phyloP scores from a whole-genome alignment of 352 stramenopile genomes.

The Phytophthora niederhauseri region DNA sequence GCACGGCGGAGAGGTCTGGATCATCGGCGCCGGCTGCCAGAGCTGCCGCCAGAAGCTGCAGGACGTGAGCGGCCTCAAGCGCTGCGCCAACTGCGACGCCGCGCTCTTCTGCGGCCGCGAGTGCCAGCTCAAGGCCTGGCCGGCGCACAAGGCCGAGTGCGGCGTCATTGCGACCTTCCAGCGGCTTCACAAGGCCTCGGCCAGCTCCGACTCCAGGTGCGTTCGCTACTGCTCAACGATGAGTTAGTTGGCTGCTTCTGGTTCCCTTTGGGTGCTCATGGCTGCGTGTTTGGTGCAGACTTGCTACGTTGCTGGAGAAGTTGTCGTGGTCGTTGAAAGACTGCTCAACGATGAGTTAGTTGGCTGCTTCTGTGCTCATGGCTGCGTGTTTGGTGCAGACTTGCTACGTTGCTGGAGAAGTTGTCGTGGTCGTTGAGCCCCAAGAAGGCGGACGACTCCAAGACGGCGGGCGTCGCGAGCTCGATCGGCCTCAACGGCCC shows the following conservation, averaged over 20 bases:
- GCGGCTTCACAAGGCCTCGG: conserved; percentile 22
- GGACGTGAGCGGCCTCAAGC: conserved; percentile 59
- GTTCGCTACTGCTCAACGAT: background rate
- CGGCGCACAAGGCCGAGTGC: conserved; percentile 66
- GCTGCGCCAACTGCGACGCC: conserved; percentile 60
- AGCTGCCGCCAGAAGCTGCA: conserved; percentile 55
- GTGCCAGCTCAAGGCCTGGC: conserved; percentile 67
- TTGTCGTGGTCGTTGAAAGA: no score
- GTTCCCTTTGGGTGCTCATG: background rate
- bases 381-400: conserved; percentile 28
- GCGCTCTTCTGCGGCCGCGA: conserved; percentile 71
- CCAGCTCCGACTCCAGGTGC: conserved; percentile 23
- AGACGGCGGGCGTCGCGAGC: conserved; percentile 53
- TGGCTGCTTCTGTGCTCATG: background rate
- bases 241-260: background rate
- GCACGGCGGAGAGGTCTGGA: conserved; percentile 77
- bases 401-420: conserved; percentile 41
- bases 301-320: conserved; percentile 41
- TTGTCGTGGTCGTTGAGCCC: conserved; percentile 41
- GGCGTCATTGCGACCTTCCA: conserved; percentile 60
- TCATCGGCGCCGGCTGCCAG: conserved; percentile 63
- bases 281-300: conserved; percentile 28
- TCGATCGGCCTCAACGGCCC: conserved; percentile 54
- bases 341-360: background rate
- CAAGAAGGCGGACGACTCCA: conserved; percentile 48